Base-by-base conservation (phyloP, 2,329 filamentous ascomycete species). In the Diaporthe citrichinensis region DNA sequence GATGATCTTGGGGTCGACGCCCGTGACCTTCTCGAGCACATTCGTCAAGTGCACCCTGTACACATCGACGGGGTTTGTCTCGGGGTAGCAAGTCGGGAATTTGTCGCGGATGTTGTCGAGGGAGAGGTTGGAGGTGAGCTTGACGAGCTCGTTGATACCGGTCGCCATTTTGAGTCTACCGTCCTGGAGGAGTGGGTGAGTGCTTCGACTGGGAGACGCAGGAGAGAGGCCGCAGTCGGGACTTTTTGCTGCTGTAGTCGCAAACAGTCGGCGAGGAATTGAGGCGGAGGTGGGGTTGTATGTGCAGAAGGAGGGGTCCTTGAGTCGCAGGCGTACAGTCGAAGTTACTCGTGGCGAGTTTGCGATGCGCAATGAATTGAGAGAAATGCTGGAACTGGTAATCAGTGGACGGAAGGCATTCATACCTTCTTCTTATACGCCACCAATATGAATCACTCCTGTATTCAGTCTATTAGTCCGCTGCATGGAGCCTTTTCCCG, bases 31-130 rank as follows among this genome's bases (percentile, higher is more conserved):
- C 46, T 90, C 86, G 55, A 97, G 86, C 67, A 94, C 86, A 57
- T 92, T 88, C 77, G 94, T 92, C 78, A 97, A 90, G 82, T 96
- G 93, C 51, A 92, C 91, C 76, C 95, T 90, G 88, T 95, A 97
- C 76, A 96, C 89, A 81, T 97, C 95, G 80, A 94, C 87, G 5
- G 94, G 93, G 85, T 97, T 97, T 79, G 90, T 86, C 41, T 92
- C 89, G 73, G 94, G 94, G 81, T 93, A 87, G 80, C 88, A 91
- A 81, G 87, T 88, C 53, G 91, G 88, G 81, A 87, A 92, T 75
- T 82, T 83, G 71, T 85, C 82, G 62, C 82, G 78, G 77, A 84
- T 79, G 71, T 82, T 81, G 69, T 81, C 80, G 71, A 86, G 80
- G 74, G 80, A 76, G 71, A 86, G 80, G 78, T 82, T 82, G 72